Base-by-base conservation (phyloP, 306 rosid genomes). In the Psophocarpus tetragonolobus region DNA sequence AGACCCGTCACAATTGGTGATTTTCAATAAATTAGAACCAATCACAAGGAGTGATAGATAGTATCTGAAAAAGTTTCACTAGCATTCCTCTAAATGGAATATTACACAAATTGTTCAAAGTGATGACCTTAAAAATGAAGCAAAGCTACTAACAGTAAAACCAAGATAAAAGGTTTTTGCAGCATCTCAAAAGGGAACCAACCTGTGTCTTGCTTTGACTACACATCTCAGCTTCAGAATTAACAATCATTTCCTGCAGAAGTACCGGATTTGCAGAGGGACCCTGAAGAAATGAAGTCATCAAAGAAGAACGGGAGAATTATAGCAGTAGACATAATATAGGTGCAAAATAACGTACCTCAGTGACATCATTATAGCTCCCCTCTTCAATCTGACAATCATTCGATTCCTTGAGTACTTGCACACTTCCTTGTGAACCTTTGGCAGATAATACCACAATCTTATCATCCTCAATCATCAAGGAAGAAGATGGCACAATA, bases 181-280 rank as follows among this genome's bases (percentile, higher is more conserved):
- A 47, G 48, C 15, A 65, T 63, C 65, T 30, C 41, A 71, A 77
- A 48, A 50, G 64, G 30, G 20, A 56, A 78, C 83, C 75, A 62
- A 77, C 63, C 82, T 83, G 76, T 66, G 71, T 10, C 18, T 73
- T 35, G 26, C 60, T 8, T 74, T 68, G 74, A 60, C 79, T 21
- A 38, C 21, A 32, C 75, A 68, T 79, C 33, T 61, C 84, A 60
- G 74, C 78, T 39, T 64, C 69, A n/a, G 74, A 48, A 74, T 50
- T 15, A 17, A 44, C 4, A 17, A 44, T 7, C 39, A 71, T 73
- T 68, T 83, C 71, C 38, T 24, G 79, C 24, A 35, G 58, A 41
- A 56, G 26, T 41, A 76, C 58, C 53, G 70, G 23, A 33, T 44
- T 71, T 8, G 54, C 33, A 14, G 74, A 44, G 17, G 57, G 80